phyloP scores from a whole-genome alignment of 805 yeast genomes.

The Kockiozyma suomiensis region DNA sequence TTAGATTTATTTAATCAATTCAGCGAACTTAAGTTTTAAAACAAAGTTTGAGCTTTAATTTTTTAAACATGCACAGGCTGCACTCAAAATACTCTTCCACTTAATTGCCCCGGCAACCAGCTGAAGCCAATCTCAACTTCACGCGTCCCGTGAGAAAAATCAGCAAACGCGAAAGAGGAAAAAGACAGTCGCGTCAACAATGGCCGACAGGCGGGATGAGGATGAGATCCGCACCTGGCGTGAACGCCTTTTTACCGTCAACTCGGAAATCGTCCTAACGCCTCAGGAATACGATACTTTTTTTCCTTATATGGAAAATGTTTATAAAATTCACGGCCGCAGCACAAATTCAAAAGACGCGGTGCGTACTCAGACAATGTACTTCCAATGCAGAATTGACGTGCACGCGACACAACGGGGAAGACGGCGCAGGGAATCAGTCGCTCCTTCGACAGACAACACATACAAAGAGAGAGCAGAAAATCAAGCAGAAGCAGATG shows the following conservation, averaged over 20 bases:
- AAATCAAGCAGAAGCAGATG: background rate
- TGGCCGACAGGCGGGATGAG: background rate
- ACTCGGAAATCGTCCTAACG: slow-evolving; percentile 20
- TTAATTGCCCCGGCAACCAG: background rate
- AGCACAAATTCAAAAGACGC: slow-evolving; percentile 29
- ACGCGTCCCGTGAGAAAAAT: background rate
- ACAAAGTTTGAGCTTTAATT: no score
- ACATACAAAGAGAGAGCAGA: background rate
- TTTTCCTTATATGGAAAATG: slow-evolving; percentile 27
- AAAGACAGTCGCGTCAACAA: background rate
- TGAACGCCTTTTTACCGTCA: slow-evolving; percentile 14
- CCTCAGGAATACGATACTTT: slow-evolving; percentile 19
- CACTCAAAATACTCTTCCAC: background rate
- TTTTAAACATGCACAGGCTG: no score
- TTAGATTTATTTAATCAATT: background rate
- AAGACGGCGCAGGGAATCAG: background rate
- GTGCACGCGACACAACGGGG: slow-evolving; percentile 8
- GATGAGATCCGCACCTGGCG: slow-evolving; percentile 22
- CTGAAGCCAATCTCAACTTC: background rate
- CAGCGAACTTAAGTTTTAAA: background rate
- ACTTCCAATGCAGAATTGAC: slow-evolving; percentile 29
- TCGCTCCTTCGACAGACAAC: background rate
- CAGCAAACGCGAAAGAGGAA: background rate
- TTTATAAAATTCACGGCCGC: slow-evolving; percentile 29
- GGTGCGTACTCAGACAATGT: slow-evolving; percentile 20